phyloP scores from a whole-genome alignment of 1,284 basidiomycete species.

The Ustilago hordei region DNA sequence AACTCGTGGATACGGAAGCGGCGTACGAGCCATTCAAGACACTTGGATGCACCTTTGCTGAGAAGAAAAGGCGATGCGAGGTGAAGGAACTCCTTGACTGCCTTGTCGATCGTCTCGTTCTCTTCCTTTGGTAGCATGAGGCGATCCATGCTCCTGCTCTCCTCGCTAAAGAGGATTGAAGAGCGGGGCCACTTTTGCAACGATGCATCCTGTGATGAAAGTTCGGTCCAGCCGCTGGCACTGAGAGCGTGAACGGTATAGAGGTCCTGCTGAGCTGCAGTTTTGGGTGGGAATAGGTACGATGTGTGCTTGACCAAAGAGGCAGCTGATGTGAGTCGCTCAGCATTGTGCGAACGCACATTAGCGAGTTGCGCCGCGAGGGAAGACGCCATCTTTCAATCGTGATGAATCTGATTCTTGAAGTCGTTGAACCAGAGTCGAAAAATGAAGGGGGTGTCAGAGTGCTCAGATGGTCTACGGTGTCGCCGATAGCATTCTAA shows the following conservation, averaged over 20 bases:
- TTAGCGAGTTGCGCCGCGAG: slow-evolving; percentile 86
- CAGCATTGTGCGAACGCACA: slow-evolving; percentile 82
- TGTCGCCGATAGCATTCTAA: slow-evolving; percentile 15
- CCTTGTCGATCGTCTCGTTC: slow-evolving; percentile 76
- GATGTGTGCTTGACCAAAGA: slow-evolving; percentile 75
- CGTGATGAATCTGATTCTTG: not conserved
- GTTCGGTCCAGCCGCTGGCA: slow-evolving; percentile 80
- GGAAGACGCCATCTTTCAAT: slow-evolving; percentile 76
- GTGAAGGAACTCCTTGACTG: slow-evolving; percentile 77
- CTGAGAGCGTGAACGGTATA: slow-evolving; percentile 87
- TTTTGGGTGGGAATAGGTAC: slow-evolving; percentile 79
- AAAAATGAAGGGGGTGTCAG: not conserved
- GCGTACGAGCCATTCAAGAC: slow-evolving; percentile 95
- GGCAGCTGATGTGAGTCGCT: slow-evolving; percentile 77
- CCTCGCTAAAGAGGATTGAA: slow-evolving; percentile 83
- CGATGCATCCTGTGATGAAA: slow-evolving; percentile 70
- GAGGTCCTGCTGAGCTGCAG: slow-evolving; percentile 72
- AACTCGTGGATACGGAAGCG: slow-evolving; percentile 95
- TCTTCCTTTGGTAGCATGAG: slow-evolving; percentile 80
- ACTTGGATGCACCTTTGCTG: slow-evolving; percentile 83
- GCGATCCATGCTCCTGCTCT: slow-evolving; percentile 81
- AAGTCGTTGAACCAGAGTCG: not conserved
- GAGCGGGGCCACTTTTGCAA: slow-evolving; percentile 71
- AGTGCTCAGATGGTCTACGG: not conserved
- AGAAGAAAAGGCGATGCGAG: slow-evolving; percentile 84